phyloP scores from a whole-genome alignment of 1,139 yeast genomes.

The Arxiozyma slooffiae region DNA sequence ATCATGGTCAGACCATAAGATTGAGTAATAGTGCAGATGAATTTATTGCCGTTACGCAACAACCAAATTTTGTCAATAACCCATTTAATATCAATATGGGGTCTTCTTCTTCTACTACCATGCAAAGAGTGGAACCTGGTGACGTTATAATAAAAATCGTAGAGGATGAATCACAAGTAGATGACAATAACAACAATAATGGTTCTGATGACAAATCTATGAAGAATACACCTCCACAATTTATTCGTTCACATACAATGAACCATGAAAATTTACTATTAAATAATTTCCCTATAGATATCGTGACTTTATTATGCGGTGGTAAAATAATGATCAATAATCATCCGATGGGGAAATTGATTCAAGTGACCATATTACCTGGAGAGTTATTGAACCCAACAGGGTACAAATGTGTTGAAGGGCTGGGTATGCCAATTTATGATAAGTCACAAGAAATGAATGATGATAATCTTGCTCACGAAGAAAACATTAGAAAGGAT shows the following conservation, averaged over 20 bases:
- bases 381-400: constrained; percentile 21
- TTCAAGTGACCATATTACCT: constrained; percentile 22
- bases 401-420: constrained; percentile 20
- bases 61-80: constrained; percentile 33
- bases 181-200: constrained; percentile 3
- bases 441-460: constrained; percentile 4
- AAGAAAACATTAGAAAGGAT: background rate
- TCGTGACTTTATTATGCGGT: constrained; percentile 26
- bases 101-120: background rate
- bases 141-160: constrained; percentile 46
- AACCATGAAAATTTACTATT: constrained; percentile 16
- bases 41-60: constrained; percentile 3
- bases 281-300: constrained; percentile 16
- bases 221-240: background rate
- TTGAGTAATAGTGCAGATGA: constrained; percentile 56
- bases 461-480: background rate
- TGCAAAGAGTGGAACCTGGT: constrained; percentile 43
- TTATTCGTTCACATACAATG: constrained; percentile 9
- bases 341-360: constrained; percentile 22
- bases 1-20: constrained; percentile 42
- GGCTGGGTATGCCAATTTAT: constrained; percentile 25
- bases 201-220: background rate
- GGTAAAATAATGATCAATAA: constrained; percentile 22
- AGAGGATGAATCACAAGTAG: constrained; percentile 15
- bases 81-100: constrained; percentile 13